These are phyloP conservation scores for Coriaria nepalensis DNA, from an alignment of 306 rosid species.

Conservation along the genomic window DNA sequence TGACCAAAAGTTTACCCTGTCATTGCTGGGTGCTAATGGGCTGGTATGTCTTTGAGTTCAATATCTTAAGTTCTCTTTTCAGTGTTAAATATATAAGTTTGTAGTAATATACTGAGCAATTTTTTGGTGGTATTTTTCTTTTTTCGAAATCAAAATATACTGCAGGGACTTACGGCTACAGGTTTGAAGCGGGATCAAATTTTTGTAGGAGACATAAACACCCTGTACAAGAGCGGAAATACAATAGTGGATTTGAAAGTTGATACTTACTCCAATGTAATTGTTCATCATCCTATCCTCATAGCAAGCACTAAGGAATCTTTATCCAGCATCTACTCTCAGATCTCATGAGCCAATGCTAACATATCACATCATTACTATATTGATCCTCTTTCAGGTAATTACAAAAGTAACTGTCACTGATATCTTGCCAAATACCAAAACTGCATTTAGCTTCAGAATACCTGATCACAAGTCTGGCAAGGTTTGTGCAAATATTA, in stretches of 20 bases:
- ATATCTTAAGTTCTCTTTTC: neutral
- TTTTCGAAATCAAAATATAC: constrained; percentile 8
- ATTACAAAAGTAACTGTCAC: constrained; percentile 58
- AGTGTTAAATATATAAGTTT: neutral
- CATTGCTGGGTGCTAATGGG: constrained; percentile 52
- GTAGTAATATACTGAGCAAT: neutral
- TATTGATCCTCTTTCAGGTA: constrained; percentile 31
- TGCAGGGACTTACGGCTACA: constrained; percentile 74
- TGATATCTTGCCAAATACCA: constrained; percentile 52
- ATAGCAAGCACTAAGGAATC: neutral
- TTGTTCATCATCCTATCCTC: constrained; percentile 8
- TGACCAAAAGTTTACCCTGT: constrained; percentile 64
- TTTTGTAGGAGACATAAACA: constrained; percentile 67
- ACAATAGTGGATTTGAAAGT: constrained; percentile 70
- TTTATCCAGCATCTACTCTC: too few relatives aligned
- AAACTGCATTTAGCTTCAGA: constrained; percentile 64
- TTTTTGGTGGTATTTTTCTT: constrained; percentile 1
- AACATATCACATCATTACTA: neutral
- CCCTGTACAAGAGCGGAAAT: constrained; percentile 70
- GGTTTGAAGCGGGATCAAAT: constrained; percentile 78
- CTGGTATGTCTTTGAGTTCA: constrained; percentile 35
- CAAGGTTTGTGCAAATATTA: constrained; percentile 40
- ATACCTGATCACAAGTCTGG: constrained; percentile 95
- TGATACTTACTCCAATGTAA: constrained; percentile 77
- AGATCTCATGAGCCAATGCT: neutral